Base-by-base conservation (phyloP, 1,284 basidiomycete genomes). In the Leccinum fuscescens region DNA sequence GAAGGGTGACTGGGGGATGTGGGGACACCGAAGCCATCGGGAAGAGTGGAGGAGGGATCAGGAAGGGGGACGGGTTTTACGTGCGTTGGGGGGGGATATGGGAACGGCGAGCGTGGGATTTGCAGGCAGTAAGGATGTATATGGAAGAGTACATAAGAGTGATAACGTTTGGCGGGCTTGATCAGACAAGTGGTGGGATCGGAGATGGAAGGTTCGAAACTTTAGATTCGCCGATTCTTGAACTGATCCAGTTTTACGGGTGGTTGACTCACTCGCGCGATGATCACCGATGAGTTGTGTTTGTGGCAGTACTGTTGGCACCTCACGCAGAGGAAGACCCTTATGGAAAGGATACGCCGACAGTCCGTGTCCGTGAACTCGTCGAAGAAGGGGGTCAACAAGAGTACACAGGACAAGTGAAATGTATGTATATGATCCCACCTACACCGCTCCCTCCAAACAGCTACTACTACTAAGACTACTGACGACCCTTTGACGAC, bases 341-440 rank as follows among this genome's bases (percentile, higher is more conserved):
- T 64, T 75, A 64, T 74, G 69, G 71, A 58, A 73, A 65, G 55
- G 61, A 58, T 65, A 72, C 70, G 62, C 71, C 71, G 73, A 67
- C 11, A 61, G 67, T 68, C 69, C 70, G 62, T 69, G 57, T 57
- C 56, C 58, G 64, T 60, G 61, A 59, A 61, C 67, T 54, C 11
- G 60, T 58, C 55, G 54, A 61, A 61, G 66, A 62, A 56, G 44
- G 44, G 58, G 61, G 50, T 74, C 70, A 74, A 72, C 72, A 72
- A 64, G 66, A 6, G 68, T 58, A 72, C 69, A 72, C 72, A 72
- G 62, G 37, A 57, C 54, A 20, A 64, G 66, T 59, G 65, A 62
- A 63, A 59, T 63, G 60, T 33, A 27, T 50, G 24, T 27, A 24
- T 44, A 20, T 20, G 35, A 42, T 42, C n/a, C n/a, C n/a, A 17